These are phyloP conservation scores for Tricladium varicosporioides DNA, from an alignment of 2,329 filamentous ascomycete species.

Conservation along the genomic window DNA sequence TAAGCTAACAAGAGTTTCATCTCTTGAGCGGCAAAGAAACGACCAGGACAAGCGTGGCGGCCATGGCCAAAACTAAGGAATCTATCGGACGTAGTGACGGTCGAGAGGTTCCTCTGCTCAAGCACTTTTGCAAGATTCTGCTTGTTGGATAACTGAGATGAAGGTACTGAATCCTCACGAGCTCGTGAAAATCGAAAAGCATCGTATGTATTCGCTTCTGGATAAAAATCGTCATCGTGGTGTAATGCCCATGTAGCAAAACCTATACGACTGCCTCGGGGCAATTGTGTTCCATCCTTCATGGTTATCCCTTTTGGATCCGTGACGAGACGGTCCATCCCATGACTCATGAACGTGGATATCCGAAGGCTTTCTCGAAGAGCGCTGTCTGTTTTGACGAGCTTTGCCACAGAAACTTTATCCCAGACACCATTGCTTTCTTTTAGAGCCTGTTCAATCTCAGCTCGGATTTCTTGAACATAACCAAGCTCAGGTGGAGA, in stretches of 20 bases:
- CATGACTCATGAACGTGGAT: slow-evolving; percentile 30
- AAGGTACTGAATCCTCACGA: slow-evolving; percentile 1
- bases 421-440: slow-evolving; percentile 31
- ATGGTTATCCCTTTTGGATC: slow-evolving; percentile 25
- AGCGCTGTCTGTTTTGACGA: slow-evolving; percentile 35
- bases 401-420: slow-evolving; percentile 32
- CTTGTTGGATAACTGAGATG: background rate
- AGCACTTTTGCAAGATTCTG: slow-evolving; percentile 12
- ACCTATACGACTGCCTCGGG: slow-evolving; percentile 15
- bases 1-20: slow-evolving; percentile 17
- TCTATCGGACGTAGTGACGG: background rate
- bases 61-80: slow-evolving; percentile 16
- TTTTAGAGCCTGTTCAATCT: slow-evolving; percentile 23
- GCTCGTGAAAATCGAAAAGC: slow-evolving; percentile 19
- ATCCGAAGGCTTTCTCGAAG: slow-evolving; percentile 36
- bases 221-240: slow-evolving; percentile 20
- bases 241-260: slow-evolving; percentile 17
- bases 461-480: slow-evolving; percentile 29
- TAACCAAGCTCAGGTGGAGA: slow-evolving; percentile 20
- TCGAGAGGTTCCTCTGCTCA: slow-evolving; percentile 14
- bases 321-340: slow-evolving; percentile 26
- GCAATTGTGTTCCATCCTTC: slow-evolving; percentile 18
- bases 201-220: slow-evolving; percentile 18
- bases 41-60: slow-evolving; percentile 16
- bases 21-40: slow-evolving; percentile 15